Evolutionary conservation across 192 early-diverging fungal species (phyloP), one percentile per base, ranked within the genome.

Genomic region (Backusella westeae): DNA sequence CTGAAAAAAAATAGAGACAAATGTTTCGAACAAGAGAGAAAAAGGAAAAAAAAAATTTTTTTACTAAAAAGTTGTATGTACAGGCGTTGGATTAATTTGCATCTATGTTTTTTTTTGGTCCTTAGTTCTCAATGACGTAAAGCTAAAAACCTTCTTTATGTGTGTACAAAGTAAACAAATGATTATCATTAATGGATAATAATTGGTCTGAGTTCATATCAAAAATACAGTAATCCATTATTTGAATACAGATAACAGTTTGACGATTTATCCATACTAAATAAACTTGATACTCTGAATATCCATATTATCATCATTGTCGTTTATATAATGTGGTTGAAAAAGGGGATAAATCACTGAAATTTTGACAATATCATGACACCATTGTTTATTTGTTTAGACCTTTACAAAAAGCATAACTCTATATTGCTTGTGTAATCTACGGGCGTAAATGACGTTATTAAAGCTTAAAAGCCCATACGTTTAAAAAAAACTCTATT

Each of bases 341-440:
- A 63, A 29, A 56, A 9, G 23, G 12, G 56, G 26, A 1, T 14
- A 29, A 10, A 12, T 12, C 9, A 4, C 10, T 9, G 21, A 63
- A 4, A 8, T 63, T 63, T 23, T 53, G 23, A 12, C 26, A 63
- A 26, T 14, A 63, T 14, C 8, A 29, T 63, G 56, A 26, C 29
- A 29, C 9, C 21, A 63, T 63, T 21, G 52, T 53, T 53, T 63
- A 63, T 29, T 23, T 29, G 56, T 63, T 63, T 63, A 26, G 21
- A 63, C 21, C 23, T 63, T 63, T 63, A 63, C 56, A 63, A 63
- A 32, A 63, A 63, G 21, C 26, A 63, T n/a, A 63, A 63, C 56
- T 59, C 53, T 63, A 63, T 63, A 63, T 63, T 63, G 7, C 29
- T 63, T 63, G 56, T 63, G 56, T 29, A 63, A 26, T 63, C 14